Evolutionary conservation across 495 filamentous ascomycete genomes (phyloP), one percentile per base, ranked within the genome.

Genomic region (Symbiotaphrina buchneri): DNA sequence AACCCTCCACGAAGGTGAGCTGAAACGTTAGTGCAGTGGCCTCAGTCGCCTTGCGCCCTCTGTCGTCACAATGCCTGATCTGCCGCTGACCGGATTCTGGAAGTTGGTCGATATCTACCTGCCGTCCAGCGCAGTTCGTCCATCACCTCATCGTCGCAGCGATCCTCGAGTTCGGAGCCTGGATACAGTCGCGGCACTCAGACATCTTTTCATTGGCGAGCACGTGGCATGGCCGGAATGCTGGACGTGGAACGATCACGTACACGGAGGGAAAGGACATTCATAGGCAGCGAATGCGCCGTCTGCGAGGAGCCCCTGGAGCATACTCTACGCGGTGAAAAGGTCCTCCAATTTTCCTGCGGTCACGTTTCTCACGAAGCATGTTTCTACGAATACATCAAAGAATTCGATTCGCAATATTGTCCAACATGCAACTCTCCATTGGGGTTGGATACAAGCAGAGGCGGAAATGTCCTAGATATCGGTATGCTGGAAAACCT

Each of bases 351-450:
- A 46, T 85, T 99, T 44, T 91, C 87, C 17, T 99, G 87, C 51
- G 63, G 70, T 7, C 87, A 99, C 48, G 90, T 99, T 21, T 79
- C 85, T 10, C 87, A 99, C 45, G 87, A 95, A 48, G 90, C 90
- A 13, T 99, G 87, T 53, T 99, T 99, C 49, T 99, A 95, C 52
- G 90, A 99, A 53, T 94, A 83, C 45, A 87, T 99, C 41, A 77
- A 81, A 37, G 85, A 92, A 48, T 78, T 79, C 37, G 90, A 99
- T 39, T 81, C 79, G 24, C 83, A 99, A 42, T 83, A 75, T 48
- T 99, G 87, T 51, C 87, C 87, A 22, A 75, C 80, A 38, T 99
- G 87, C 51, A 80, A 93, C 61, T 77, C 80, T 35, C 82, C 90
- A 21, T 52, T 99, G 16, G 82, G 84, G 18, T 55, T 99, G 28